Base-by-base conservation (phyloP, 2,329 filamentous ascomycete genomes). In the Aureobasidium sp. region DNA sequence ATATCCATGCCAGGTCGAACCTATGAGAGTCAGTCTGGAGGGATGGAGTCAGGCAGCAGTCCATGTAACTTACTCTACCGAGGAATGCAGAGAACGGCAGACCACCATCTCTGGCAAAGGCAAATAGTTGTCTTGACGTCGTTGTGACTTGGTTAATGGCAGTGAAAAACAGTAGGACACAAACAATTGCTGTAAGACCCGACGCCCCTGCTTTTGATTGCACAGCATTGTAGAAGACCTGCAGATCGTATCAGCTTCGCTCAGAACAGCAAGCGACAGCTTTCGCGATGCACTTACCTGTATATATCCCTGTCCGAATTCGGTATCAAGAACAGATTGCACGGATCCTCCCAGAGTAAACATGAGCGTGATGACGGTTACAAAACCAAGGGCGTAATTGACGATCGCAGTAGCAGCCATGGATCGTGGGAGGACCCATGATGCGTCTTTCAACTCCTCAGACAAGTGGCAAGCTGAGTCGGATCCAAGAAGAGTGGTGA, bases 41-140 rank as follows among this genome's bases (percentile, higher is more conserved):
- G 3, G 20, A 20, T 37, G 9, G 17, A 8, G 8, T 2, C 2
- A 17, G 32, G 4, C 20, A 55, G 12, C 2, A 3, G 17, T 8
- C 17, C 20, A 44, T 2, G 5, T 29, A 17, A 51, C 52, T 29
- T n/a, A 63, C 53, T 46, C 48, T 36, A 23, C 62, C 53, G 39
- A 63, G 53, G n/a, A 53, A 63, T 26, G 62, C 13, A 42, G 67
- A 66, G 47, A 77, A 77, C 0, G 76, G 76, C 1, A 78, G 68
- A 3, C 77, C 77, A 2, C 70, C 67, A 61, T 79, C 77, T 37
- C 77, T 72, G 13, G 77, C 75, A 64, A 79, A 78, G 0, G 76
- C 75, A 58, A 71, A 79, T 17, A 63, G 46, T 15, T 63, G 62
- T 29, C 62, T 48, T 10, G 62, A 58, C 3, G 53, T 58, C 2